A percentile compares a stretch with the other conserved stretches of the same genome.
Evolutionary conservation across 2,329 filamentous ascomycete species (phyloP).

Genomic region (Colletotrichum musae): DNA sequence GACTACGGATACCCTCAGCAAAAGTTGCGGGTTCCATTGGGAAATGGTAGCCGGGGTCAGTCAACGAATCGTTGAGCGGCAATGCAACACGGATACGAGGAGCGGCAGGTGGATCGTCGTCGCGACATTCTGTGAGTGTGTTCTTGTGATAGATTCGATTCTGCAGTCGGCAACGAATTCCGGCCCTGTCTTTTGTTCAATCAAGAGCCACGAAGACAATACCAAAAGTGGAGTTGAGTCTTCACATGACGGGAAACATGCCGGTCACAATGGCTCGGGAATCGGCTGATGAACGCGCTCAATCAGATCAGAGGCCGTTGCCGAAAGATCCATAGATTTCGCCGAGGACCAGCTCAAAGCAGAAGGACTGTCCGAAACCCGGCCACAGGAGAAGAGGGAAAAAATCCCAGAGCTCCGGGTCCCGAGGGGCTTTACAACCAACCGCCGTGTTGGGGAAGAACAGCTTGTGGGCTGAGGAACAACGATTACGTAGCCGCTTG

Average conservation of each 20-base stretch:
- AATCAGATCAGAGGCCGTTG: constrained; percentile 22
- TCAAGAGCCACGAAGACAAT: constrained; percentile 33
- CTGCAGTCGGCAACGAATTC: constrained; percentile 19
- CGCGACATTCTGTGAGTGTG: constrained; percentile 3
- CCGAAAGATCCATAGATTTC: constrained; percentile 14
- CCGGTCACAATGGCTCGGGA: constrained; percentile 30
- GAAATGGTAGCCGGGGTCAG: neutral
- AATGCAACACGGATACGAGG: constrained; percentile 35
- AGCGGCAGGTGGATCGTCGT: constrained; percentile 24
- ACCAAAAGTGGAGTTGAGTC: constrained; percentile 37
- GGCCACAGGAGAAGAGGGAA: neutral
- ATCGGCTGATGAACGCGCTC: constrained; percentile 33
- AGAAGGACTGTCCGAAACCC: constrained; percentile 17
- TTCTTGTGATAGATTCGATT: constrained; percentile 12
- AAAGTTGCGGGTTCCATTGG: constrained; percentile 5
- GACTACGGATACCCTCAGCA: neutral
- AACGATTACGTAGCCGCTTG: constrained; percentile 35
- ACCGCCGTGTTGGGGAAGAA: constrained; percentile 6
- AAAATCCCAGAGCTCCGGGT: constrained; percentile 5
- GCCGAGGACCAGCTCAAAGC: constrained; percentile 15
- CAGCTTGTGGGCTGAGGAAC: constrained; percentile 35
- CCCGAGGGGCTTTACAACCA: neutral
- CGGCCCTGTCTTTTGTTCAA: constrained; percentile 28
- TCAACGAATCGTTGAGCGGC: constrained; percentile 26
- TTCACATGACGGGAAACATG: constrained; percentile 38